These are phyloP conservation scores for Melanogaster broomeanus DNA, from an alignment of 768 basidiomycete species.

Conservation along the genomic window DNA sequence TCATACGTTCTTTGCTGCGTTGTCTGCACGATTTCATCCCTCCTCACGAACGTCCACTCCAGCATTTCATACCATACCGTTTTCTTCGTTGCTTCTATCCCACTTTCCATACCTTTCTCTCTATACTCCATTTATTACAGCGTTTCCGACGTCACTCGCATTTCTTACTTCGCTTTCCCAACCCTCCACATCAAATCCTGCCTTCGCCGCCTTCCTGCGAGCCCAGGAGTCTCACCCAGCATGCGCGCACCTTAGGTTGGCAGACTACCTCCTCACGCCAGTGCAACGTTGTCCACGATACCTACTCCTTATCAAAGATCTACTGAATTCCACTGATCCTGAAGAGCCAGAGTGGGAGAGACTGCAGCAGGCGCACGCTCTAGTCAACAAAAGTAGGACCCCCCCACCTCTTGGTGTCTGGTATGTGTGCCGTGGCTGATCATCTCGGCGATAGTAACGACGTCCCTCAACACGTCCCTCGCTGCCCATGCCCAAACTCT, in stretches of 20 bases:
- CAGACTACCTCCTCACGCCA: slow-evolving; percentile 85
- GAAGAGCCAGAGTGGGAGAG: slow-evolving; percentile 69
- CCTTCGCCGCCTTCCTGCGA: slow-evolving; percentile 65
- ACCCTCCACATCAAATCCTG: slow-evolving; percentile 37
- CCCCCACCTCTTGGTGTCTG: background rate
- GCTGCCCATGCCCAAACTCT: slow-evolving; percentile 78
- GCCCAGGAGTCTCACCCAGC: slow-evolving; percentile 66
- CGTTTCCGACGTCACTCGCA: slow-evolving; percentile 68
- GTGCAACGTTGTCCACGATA: slow-evolving; percentile 90
- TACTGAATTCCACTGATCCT: slow-evolving; percentile 63
- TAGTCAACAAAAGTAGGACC: slow-evolving; percentile 73
- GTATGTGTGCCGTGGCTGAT: slow-evolving; percentile 6
- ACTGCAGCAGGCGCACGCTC: slow-evolving; percentile 56
- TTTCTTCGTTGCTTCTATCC: slow-evolving; percentile 65
- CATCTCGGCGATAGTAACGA: slow-evolving; percentile 56
- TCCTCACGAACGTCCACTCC: slow-evolving; percentile 10
- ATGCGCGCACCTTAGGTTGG: slow-evolving; percentile 73
- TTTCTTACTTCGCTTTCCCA: slow-evolving; percentile 57
- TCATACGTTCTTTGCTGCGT: slow-evolving; percentile 66
- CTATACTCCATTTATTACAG: slow-evolving; percentile 82
- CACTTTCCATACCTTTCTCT: slow-evolving; percentile 90
- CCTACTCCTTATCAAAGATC: slow-evolving; percentile 78
- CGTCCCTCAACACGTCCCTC: slow-evolving; percentile 76
- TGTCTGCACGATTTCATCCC: slow-evolving; percentile 44
- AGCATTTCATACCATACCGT: slow-evolving; percentile 36